Percentiles rank a stretch among this genome's conserved stretches.
Conservation (phyloP, 768 basidiomycete genomes). For the Podaxis pistillaris region DNA sequence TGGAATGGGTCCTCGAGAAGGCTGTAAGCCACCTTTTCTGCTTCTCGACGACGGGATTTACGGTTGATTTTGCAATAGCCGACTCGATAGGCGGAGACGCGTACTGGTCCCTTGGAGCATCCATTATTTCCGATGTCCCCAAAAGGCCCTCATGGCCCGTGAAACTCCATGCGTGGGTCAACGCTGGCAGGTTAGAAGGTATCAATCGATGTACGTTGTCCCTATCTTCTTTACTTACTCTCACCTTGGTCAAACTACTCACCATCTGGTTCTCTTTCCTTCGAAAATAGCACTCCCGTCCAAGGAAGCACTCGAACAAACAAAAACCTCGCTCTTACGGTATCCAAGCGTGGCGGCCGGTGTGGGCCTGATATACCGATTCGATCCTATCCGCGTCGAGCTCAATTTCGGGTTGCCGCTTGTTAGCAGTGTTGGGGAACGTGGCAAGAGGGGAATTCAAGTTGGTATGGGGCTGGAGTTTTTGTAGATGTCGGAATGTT, state of each 20-base stretch:
- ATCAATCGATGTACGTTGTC: slow-evolving; percentile 51
- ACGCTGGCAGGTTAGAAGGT: slow-evolving; percentile 72
- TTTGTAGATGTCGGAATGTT: slow-evolving; percentile 35
- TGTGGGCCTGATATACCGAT: slow-evolving; percentile 78
- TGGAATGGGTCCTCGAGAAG: slow-evolving; percentile 75
- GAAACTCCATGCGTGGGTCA: slow-evolving; percentile 77
- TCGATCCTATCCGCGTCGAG: slow-evolving; percentile 84
- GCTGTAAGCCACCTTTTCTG: slow-evolving; percentile 40
- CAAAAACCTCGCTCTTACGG: background rate
- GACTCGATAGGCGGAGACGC: slow-evolving; percentile 85
- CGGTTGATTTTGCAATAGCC: slow-evolving; percentile 37
- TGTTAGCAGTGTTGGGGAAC: slow-evolving; percentile 65
- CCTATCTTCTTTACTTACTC: background rate
- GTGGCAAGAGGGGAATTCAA: slow-evolving; percentile 67
- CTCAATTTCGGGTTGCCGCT: slow-evolving; percentile 87
- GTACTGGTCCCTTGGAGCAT: slow-evolving; percentile 75
- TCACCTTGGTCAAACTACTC: background rate
- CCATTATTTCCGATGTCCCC: slow-evolving; percentile 74
- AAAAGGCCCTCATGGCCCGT: slow-evolving; percentile 74
- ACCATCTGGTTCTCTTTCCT: background rate
- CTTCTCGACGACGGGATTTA: background rate
- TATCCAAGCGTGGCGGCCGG: slow-evolving; percentile 60
- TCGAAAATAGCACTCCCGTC: background rate
- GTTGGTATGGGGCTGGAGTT: slow-evolving; percentile 83
- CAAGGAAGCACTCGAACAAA: slow-evolving; percentile 8